Evolutionary conservation across 106 monocot species (phyloP).

Genomic region (Platanthera zijinensis): DNA sequence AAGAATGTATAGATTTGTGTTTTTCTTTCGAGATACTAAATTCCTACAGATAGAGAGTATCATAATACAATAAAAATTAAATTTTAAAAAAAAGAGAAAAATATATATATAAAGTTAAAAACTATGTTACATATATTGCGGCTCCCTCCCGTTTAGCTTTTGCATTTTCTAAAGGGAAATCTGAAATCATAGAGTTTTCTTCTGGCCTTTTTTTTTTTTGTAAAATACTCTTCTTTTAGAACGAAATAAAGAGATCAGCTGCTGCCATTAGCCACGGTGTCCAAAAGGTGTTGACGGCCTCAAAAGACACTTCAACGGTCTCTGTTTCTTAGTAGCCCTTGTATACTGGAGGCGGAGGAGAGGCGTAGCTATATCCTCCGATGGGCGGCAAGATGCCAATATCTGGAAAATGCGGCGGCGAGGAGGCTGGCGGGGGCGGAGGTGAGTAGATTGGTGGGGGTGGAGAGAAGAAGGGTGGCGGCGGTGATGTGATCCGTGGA

Average conservation of each 20-base stretch:
- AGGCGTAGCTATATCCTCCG: constrained; percentile 9
- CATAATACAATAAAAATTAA: too few species aligned
- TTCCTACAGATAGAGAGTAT: too few species aligned
- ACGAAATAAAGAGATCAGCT: not conserved
- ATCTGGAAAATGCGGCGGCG: not conserved
- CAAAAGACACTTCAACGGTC: not conserved
- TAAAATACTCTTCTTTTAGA: not conserved
- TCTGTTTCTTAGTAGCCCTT: not conserved
- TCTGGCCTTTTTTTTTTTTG: not conserved
- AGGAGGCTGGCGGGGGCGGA: not conserved
- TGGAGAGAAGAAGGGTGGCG: constrained; percentile 3
- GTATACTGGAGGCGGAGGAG: constrained; percentile 9
- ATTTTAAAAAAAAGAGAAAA: too few species aligned
- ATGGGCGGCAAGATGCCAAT: not conserved
- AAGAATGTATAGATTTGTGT: too few species aligned
- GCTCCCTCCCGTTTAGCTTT: too few species aligned
- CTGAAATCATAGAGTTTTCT: not conserved
- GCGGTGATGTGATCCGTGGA: not conserved
- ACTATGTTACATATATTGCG: too few species aligned
- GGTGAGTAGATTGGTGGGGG: not conserved
- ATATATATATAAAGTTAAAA: too few species aligned
- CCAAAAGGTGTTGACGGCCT: not conserved
- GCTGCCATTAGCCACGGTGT: not conserved
- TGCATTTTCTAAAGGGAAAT: too few species aligned
- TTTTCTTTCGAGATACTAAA: too few species aligned